Conservation (phyloP, 495 filamentous ascomycete species). For the Oidiodendron maius region DNA sequence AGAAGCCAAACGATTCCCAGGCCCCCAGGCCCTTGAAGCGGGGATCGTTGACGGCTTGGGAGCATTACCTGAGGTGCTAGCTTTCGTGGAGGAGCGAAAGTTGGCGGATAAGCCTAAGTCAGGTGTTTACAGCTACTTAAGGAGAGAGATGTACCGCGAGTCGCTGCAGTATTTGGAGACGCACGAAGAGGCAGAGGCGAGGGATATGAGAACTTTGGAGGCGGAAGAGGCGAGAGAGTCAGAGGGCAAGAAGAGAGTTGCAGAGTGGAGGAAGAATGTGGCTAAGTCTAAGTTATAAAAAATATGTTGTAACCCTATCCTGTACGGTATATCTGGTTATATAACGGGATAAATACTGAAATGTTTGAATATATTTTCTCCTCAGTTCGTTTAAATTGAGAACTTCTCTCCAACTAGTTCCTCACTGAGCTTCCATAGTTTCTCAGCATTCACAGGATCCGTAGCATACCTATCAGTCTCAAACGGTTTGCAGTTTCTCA, state of each 20-base stretch:
- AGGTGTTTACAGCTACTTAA: conserved; percentile 61
- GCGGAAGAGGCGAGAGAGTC: conserved; percentile 22
- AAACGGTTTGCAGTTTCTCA: background rate
- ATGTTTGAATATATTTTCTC: no score
- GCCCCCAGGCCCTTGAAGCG: conserved; percentile 49
- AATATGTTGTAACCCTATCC: no score
- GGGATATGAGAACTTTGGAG: conserved; percentile 27
- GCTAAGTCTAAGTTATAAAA: conserved; percentile 18
- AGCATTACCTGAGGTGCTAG: conserved; percentile 51
- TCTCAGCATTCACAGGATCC: background rate
- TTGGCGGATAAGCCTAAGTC: conserved; percentile 52
- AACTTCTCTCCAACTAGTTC: background rate
- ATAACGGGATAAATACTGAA: no score
- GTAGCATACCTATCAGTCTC: background rate
- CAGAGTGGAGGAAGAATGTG: conserved; percentile 25
- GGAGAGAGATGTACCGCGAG: conserved; percentile 67
- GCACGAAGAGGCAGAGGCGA: conserved; percentile 27
- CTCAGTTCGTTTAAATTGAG: background rate
- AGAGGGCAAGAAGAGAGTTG: conserved; percentile 37
- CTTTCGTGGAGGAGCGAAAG: conserved; percentile 47
- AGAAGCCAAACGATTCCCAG: conserved; percentile 61
- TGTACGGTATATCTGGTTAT: no score
- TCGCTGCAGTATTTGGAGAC: conserved; percentile 40
- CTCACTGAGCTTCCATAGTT: background rate
- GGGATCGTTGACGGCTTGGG: conserved; percentile 67